A percentile compares a stretch with the other conserved stretches of the same genome.
Evolutionary conservation across 2,329 filamentous ascomycete genomes (phyloP).

Genomic region (Botrytis porri): DNA sequence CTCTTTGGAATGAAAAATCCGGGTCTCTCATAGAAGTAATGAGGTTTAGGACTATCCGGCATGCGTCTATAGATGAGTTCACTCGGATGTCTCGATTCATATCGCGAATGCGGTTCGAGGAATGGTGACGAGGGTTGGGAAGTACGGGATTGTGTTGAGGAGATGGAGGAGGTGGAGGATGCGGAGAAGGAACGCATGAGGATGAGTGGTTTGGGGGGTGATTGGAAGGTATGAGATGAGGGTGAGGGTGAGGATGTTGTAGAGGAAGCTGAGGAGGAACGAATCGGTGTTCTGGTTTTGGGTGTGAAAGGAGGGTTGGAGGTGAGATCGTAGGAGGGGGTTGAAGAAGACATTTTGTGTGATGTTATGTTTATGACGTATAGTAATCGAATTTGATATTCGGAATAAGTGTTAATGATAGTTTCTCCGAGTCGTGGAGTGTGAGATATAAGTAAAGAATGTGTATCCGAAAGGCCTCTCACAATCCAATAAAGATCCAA

Average conservation of each 20-base stretch:
- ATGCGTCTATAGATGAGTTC: neutral
- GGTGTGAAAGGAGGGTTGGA: neutral
- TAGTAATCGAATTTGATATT: neutral
- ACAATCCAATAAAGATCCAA: neutral
- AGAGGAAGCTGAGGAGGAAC: neutral
- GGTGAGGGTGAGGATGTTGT: neutral
- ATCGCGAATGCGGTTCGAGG: neutral
- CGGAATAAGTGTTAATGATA: neutral
- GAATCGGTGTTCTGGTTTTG: neutral
- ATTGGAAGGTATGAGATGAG: neutral
- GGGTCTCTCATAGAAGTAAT: conserved; percentile 10
- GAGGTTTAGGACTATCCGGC: conserved; percentile 2
- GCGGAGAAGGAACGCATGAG: neutral
- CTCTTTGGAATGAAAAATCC: neutral
- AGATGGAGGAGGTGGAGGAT: neutral
- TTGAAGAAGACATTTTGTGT: neutral
- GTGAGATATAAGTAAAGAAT: conserved; percentile 3
- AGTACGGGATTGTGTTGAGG: neutral
- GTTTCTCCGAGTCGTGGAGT: neutral
- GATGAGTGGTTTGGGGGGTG: neutral
- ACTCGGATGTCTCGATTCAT: neutral
- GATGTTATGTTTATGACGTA: neutral
- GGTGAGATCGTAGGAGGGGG: neutral
- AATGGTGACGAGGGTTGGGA: conserved; percentile 3
- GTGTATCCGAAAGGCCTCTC: neutral